Conservation (phyloP, 208 protist genomes). For the Wallacemonas sp. region DNA sequence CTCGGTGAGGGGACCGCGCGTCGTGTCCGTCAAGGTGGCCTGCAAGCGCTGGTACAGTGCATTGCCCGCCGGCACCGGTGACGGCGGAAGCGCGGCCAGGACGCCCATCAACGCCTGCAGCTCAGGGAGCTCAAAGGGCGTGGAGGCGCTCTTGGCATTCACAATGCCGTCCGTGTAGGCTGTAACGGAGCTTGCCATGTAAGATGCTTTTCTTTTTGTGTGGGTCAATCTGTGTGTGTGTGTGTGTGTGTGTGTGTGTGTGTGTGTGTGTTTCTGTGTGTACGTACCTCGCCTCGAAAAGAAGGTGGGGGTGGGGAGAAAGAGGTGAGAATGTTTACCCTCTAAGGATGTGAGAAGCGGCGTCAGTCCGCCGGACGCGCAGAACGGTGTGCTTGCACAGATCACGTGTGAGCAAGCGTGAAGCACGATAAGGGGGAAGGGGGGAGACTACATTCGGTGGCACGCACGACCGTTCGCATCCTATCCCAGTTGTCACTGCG, state of each 20-base stretch:
- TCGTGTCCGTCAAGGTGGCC: background rate
- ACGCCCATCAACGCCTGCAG: constrained; percentile 1
- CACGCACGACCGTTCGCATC: too few relatives aligned
- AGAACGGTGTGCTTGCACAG: too few relatives aligned
- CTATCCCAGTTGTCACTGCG: too few relatives aligned
- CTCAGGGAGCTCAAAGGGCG: constrained; percentile 6
- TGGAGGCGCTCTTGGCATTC: background rate
- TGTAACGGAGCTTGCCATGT: background rate
- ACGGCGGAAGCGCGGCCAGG: constrained; percentile 9
- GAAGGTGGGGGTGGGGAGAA: too few relatives aligned
- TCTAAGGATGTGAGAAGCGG: too few relatives aligned
- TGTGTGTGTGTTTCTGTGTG: background rate
- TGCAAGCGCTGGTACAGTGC: constrained; percentile 4
- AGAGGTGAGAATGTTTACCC: too few relatives aligned
- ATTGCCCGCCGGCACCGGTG: constrained; percentile 2
- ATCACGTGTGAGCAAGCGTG: too few relatives aligned
- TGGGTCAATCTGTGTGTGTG: too few relatives aligned
- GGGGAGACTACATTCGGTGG: too few relatives aligned
- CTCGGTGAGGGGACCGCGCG: background rate
- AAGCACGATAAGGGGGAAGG: too few relatives aligned
- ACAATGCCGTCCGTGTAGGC: constrained; percentile 14
- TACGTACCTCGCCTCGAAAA: background rate
- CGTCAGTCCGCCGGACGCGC: too few relatives aligned
- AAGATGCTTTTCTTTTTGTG: too few relatives aligned
- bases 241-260: constrained; percentile 5